These are phyloP conservation scores for Nicotiana knightiana DNA, from an alignment of 257 asterid genomes.

Conservation along the genomic window DNA sequence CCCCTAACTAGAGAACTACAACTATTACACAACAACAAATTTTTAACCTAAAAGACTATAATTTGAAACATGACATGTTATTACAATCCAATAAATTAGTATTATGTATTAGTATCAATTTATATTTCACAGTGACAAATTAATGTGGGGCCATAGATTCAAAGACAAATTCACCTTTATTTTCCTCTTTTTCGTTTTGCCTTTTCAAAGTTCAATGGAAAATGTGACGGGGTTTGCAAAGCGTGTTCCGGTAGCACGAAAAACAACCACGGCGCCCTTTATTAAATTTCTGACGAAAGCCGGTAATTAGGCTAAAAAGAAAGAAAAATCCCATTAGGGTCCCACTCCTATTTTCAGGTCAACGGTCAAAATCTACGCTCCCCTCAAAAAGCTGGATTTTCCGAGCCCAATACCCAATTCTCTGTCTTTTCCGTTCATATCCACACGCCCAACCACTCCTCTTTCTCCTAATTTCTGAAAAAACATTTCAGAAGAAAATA, in stretches of 20 bases:
- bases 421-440: not conserved
- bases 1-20: no score
- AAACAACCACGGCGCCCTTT: not conserved
- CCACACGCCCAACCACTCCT: not conserved
- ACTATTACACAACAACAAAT: no score
- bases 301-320: not conserved
- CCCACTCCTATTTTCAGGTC: slow-evolving; percentile 7
- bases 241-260: not conserved
- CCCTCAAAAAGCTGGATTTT: not conserved
- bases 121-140: not conserved
- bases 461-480: not conserved
- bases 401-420: not conserved
- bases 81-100: not conserved
- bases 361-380: slow-evolving; percentile 17
- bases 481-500: not conserved
- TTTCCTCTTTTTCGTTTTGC: not conserved
- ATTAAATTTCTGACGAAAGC: not conserved
- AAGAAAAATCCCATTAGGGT: not conserved
- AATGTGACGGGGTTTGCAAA: not conserved
- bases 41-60: no score
- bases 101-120: no score
- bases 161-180: not conserved
- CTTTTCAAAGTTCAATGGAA: not conserved
- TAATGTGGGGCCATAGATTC: not conserved
- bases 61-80: not conserved